These are phyloP conservation scores for Penicillium robsamsonii DNA, from an alignment of 495 filamentous ascomycete genomes.

Conservation along the genomic window DNA sequence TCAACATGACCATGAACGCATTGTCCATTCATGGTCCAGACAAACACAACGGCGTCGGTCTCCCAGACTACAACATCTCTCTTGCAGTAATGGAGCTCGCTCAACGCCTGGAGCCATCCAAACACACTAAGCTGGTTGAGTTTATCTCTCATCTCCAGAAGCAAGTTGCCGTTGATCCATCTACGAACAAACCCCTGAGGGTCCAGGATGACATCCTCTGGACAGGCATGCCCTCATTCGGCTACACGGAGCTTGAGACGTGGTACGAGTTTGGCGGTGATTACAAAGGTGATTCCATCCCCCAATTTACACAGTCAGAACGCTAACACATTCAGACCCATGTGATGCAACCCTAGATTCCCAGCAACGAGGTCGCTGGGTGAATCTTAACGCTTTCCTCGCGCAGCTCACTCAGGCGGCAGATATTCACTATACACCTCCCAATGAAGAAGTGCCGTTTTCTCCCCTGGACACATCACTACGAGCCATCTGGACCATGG, in stretches of 20 bases:
- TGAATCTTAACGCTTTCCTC: conserved; percentile 7
- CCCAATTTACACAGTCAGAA: background rate
- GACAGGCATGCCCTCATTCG: conserved; percentile 7
- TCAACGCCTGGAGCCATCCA: conserved; percentile 8
- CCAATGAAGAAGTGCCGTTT: background rate
- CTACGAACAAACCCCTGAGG: conserved; percentile 2
- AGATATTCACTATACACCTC: background rate
- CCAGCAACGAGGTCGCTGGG: conserved; percentile 4
- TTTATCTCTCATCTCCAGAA: conserved; percentile 9
- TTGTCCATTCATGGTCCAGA: conserved; percentile 4
- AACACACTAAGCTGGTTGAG: conserved; percentile 6
- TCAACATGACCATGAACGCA: conserved; percentile 7
- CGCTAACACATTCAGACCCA: conserved; percentile 1
- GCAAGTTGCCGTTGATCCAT: conserved; percentile 4
- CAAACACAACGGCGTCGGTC: conserved; percentile 2
- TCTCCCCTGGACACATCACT: conserved; percentile 8
- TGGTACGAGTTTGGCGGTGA: conserved; percentile 5
- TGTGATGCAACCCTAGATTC: conserved; percentile 1
- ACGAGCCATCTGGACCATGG: background rate
- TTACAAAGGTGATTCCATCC: conserved; percentile 2
- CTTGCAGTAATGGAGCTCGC: conserved; percentile 11
- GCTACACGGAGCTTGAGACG: conserved; percentile 2
- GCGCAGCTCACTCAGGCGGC: conserved; percentile 4
- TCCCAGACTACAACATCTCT: conserved; percentile 14
- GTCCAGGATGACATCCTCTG: conserved; percentile 3